Conservation (phyloP, 2,329 filamentous ascomycete species). For the Fusarium sp. region DNA sequence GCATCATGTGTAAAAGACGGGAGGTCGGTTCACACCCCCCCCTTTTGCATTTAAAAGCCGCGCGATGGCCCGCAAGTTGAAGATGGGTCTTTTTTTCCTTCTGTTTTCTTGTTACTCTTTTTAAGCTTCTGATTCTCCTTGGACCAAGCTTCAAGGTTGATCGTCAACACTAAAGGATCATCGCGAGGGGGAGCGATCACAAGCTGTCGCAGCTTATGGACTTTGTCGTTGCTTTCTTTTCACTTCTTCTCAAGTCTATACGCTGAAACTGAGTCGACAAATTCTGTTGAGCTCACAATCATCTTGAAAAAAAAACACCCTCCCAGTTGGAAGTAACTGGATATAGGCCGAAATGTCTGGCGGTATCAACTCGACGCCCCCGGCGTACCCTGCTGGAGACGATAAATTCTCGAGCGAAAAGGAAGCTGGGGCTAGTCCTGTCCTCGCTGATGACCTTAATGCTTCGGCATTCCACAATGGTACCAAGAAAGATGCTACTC, state of each 20-base stretch:
- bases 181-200: not conserved
- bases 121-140: conserved; percentile 1
- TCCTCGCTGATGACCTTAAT: not conserved
- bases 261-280: conserved; percentile 17
- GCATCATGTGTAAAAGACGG: not conserved
- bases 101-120: not conserved
- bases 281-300: not conserved
- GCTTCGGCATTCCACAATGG: not conserved
- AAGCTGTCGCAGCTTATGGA: conserved; percentile 34
- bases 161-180: not conserved
- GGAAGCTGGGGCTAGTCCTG: not conserved
- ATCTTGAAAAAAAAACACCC: not conserved
- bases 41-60: conserved; percentile 16
- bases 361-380: conserved; percentile 32
- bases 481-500: conserved; percentile 47
- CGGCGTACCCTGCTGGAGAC: conserved; percentile 38
- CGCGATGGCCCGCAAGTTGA: conserved; percentile 15
- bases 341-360: conserved; percentile 18
- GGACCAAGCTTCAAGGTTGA: not conserved
- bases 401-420: conserved; percentile 27
- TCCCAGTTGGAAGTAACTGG: not conserved
- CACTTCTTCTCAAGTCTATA: conserved; percentile 41
- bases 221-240: conserved; percentile 41
- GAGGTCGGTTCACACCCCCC: not conserved
- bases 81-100: not conserved